These are phyloP conservation scores for Daldinia loculata DNA, from an alignment of 495 filamentous ascomycete species.

Conservation along the genomic window DNA sequence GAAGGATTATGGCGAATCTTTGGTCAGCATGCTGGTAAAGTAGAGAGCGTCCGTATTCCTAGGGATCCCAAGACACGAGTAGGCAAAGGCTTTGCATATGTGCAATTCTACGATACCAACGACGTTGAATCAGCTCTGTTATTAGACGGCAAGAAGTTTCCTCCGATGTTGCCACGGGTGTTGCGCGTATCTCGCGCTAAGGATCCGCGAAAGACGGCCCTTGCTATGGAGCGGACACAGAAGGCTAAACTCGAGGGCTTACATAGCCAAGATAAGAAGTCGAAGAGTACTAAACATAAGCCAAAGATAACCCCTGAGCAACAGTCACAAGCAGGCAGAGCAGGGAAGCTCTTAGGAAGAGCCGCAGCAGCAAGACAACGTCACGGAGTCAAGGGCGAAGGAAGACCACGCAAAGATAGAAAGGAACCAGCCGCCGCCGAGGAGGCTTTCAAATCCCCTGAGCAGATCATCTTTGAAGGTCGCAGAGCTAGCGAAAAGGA, in stretches of 20 bases:
- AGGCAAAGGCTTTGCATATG: slow-evolving; percentile 97
- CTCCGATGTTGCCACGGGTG: slow-evolving; percentile 86
- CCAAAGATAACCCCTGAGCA: slow-evolving; percentile 72
- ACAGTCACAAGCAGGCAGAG: slow-evolving; percentile 79
- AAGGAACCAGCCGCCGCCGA: slow-evolving; percentile 42
- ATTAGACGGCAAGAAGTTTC: slow-evolving; percentile 88
- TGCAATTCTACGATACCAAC: slow-evolving; percentile 90
- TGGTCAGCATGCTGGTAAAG: slow-evolving; percentile 71
- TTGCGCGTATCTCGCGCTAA: slow-evolving; percentile 88
- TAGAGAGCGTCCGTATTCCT: slow-evolving; percentile 94
- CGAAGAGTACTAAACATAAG: slow-evolving; percentile 59
- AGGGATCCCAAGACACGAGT: slow-evolving; percentile 89
- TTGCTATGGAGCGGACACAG: slow-evolving; percentile 52
- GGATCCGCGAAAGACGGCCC: slow-evolving; percentile 73
- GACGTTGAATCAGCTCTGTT: slow-evolving; percentile 87
- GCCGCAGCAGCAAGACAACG: slow-evolving; percentile 73
- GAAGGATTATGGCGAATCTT: slow-evolving; percentile 96
- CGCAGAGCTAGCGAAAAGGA: slow-evolving; percentile 76
- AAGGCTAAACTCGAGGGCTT: slow-evolving; percentile 35
- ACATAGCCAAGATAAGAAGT: slow-evolving; percentile 40
- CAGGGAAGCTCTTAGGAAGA: slow-evolving; percentile 81
- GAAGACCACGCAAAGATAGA: slow-evolving; percentile 44
- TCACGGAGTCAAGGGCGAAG: slow-evolving; percentile 49
- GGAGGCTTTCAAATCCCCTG: slow-evolving; percentile 61
- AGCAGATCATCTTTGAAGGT: slow-evolving; percentile 88